A percentile compares a stretch with the other conserved stretches of the same genome.
These are phyloP conservation scores for Zymoseptoria pseudotritici DNA, from an alignment of 2,329 filamentous ascomycete species.

Conservation along the genomic window DNA sequence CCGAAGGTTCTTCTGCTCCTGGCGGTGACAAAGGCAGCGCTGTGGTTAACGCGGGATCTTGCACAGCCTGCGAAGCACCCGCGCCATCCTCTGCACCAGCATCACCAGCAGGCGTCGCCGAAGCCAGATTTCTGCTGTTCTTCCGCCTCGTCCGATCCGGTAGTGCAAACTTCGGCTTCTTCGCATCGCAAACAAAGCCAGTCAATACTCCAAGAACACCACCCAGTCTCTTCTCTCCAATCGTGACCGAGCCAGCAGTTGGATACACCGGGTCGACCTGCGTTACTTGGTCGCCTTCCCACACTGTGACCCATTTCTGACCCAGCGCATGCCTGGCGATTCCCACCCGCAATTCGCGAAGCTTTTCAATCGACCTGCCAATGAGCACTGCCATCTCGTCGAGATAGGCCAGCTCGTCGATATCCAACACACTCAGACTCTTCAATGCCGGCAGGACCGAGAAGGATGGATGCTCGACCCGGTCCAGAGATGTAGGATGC, in stretches of 20 bases:
- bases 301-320: conserved; percentile 52
- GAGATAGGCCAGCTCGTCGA: conserved; percentile 74
- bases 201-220: conserved; percentile 63
- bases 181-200: conserved; percentile 57
- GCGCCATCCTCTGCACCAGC: background rate
- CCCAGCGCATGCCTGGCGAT: conserved; percentile 52
- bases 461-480: conserved; percentile 72
- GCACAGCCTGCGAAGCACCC: background rate
- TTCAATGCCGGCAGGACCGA: conserved; percentile 68
- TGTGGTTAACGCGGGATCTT: background rate
- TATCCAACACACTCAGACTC: conserved; percentile 69
- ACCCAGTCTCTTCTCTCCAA: conserved; percentile 57
- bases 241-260: conserved; percentile 37
- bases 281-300: conserved; percentile 55
- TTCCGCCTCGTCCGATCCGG: conserved; percentile 14
- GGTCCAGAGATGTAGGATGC: conserved; percentile 34
- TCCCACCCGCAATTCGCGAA: conserved; percentile 67
- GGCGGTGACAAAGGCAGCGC: background rate
- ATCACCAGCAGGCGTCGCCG: background rate
- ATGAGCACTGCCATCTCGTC: conserved; percentile 76
- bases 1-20: background rate
- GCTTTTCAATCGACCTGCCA: conserved; percentile 56
- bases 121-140: background rate
- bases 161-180: conserved; percentile 24
- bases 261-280: conserved; percentile 58